phyloP scores from a whole-genome alignment of 1,284 basidiomycete species.

The Melanopsichium pennsylvanicum region DNA sequence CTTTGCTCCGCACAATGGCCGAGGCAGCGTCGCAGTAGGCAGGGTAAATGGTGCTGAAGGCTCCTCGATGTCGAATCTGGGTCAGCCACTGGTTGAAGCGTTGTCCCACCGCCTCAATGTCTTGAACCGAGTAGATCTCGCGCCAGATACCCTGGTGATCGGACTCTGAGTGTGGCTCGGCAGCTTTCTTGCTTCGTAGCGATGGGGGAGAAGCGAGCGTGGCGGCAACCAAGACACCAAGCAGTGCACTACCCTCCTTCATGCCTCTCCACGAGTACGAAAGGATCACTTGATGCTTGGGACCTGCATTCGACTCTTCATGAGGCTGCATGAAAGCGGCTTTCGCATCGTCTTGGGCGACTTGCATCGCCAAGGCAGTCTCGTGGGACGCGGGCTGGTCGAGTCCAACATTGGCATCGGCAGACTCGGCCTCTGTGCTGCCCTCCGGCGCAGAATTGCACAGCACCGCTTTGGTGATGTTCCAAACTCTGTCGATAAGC shows the following conservation, averaged over 20 bases:
- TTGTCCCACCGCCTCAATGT: conserved; percentile 52
- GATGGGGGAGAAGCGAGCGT: conserved; percentile 34
- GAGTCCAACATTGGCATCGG: conserved; percentile 32
- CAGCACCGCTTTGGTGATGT: conserved; percentile 59
- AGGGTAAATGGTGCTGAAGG: conserved; percentile 65
- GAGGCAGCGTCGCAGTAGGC: conserved; percentile 58
- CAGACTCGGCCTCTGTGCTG: conserved; percentile 13
- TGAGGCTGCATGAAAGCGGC: conserved; percentile 30
- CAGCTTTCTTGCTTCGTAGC: conserved; percentile 6
- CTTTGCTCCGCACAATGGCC: conserved; percentile 47
- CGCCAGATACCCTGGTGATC: conserved; percentile 19
- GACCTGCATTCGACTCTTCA: conserved; percentile 46
- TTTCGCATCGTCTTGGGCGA: conserved; percentile 42
- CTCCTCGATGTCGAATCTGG: conserved; percentile 65
- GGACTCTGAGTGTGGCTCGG: conserved; percentile 5
- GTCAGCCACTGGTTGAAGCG: conserved; percentile 65
- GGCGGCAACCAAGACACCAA: conserved; percentile 54
- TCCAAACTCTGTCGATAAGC: conserved; percentile 61
- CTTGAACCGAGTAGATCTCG: conserved; percentile 21
- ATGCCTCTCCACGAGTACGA: conserved; percentile 66
- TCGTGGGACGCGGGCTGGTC: conserved; percentile 43
- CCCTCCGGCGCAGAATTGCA: conserved; percentile 63
- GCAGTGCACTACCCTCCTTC: conserved; percentile 65
- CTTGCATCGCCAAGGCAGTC: conserved; percentile 53
- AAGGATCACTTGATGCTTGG: conserved; percentile 64